A percentile compares a stretch with the other conserved stretches of the same genome.
Conservation (phyloP, 2,329 filamentous ascomycete species). For the Diaporthe nobilis region DNA sequence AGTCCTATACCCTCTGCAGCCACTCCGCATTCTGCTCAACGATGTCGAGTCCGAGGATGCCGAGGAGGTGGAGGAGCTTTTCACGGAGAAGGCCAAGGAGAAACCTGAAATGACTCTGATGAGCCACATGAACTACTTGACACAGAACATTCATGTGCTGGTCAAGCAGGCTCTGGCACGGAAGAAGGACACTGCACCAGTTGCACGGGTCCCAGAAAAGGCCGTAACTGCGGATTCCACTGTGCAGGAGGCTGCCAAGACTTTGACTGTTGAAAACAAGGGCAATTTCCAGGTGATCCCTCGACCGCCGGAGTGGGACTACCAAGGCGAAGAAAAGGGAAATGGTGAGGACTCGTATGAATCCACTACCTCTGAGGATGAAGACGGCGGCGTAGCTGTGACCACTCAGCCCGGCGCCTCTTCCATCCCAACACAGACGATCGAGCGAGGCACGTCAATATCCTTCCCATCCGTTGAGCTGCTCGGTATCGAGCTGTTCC, state of each 20-base stretch:
- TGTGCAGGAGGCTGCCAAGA: slow-evolving; percentile 45
- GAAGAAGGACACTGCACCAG: slow-evolving; percentile 38
- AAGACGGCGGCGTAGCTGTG: slow-evolving; percentile 59
- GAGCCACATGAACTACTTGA: slow-evolving; percentile 81
- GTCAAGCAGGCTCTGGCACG: slow-evolving; percentile 65
- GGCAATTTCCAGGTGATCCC: slow-evolving; percentile 80
- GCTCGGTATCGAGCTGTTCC: slow-evolving; percentile 81
- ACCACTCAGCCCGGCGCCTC: slow-evolving; percentile 44
- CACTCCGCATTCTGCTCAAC: slow-evolving; percentile 75
- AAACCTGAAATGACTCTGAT: slow-evolving; percentile 75
- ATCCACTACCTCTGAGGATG: slow-evolving; percentile 55
- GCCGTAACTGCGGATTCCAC: slow-evolving; percentile 44
- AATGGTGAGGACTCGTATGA: slow-evolving; percentile 62
- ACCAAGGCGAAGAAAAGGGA: slow-evolving; percentile 61
- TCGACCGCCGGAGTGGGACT: slow-evolving; percentile 82
- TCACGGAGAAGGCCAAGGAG: slow-evolving; percentile 69
- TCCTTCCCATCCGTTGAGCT: slow-evolving; percentile 85
- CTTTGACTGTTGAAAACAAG: slow-evolving; percentile 59
- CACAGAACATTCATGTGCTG: slow-evolving; percentile 78
- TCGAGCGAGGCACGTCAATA: slow-evolving; percentile 80
- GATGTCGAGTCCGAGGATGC: slow-evolving; percentile 73
- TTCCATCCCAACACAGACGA: slow-evolving; percentile 52
- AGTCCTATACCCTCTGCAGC: slow-evolving; percentile 78
- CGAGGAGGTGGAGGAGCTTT: slow-evolving; percentile 75
- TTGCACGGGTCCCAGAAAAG: slow-evolving; percentile 43